Conservation (phyloP, 2,329 filamentous ascomycete species). For the Atkinsonella hypoxylon region DNA sequence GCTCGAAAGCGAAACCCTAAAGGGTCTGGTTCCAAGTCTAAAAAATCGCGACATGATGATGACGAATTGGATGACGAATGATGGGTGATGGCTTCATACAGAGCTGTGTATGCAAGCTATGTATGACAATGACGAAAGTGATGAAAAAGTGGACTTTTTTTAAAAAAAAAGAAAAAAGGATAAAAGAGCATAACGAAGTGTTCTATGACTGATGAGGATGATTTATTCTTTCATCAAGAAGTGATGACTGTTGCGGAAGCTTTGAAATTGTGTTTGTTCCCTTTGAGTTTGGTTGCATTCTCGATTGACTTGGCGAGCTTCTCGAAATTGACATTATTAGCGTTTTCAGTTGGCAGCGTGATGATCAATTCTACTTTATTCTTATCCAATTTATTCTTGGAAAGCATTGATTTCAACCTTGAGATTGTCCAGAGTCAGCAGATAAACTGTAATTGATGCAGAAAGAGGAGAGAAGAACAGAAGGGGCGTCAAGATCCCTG, state of each 20-base stretch:
- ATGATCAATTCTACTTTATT: constrained; percentile 26
- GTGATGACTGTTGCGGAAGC: constrained; percentile 19
- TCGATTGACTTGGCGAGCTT: constrained; percentile 23
- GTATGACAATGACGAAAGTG: neutral
- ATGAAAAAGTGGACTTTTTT: neutral
- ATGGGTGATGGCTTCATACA: constrained; percentile 15
- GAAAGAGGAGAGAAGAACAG: neutral
- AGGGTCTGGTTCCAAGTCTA: constrained; percentile 14
- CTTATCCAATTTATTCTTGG: constrained; percentile 17
- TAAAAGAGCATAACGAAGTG: neutral
- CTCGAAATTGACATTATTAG: constrained; percentile 20
- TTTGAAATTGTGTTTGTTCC: constrained; percentile 20
- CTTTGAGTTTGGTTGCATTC: constrained; percentile 20
- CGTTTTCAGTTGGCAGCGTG: constrained; percentile 17
- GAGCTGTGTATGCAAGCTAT: constrained; percentile 6
- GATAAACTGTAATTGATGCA: neutral
- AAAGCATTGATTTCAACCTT: constrained; percentile 4
- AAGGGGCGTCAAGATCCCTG: no score
- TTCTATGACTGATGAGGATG: constrained; percentile 5
- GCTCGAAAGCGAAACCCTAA: constrained; percentile 20
- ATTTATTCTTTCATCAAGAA: constrained; percentile 11
- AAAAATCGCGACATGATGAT: constrained; percentile 7
- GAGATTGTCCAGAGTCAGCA: neutral
- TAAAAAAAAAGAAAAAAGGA: neutral
- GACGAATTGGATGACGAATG: constrained; percentile 13